phyloP scores from a whole-genome alignment of 2,329 filamentous ascomycete species.

The Botrytis medusae region DNA sequence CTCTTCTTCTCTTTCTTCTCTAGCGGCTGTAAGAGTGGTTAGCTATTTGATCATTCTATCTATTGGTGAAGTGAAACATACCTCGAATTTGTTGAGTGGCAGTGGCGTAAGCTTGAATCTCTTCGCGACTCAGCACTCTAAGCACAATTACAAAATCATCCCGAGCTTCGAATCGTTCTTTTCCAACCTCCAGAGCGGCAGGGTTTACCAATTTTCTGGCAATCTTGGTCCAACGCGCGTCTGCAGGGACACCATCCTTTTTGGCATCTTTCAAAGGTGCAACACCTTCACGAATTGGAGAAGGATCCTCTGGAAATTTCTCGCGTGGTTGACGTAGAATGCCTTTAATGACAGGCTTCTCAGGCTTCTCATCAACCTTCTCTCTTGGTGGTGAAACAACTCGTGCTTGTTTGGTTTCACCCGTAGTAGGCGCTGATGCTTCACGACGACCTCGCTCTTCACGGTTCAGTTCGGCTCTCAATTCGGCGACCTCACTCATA shows the following conservation, averaged over 20 bases:
- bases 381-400: constrained; percentile 69
- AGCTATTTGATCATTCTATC: background rate
- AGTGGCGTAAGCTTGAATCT: constrained; percentile 83
- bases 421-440: constrained; percentile 23
- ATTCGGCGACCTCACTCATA: constrained; percentile 32
- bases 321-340: constrained; percentile 81
- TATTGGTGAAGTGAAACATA: constrained; percentile 44
- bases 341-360: constrained; percentile 58
- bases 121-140: constrained; percentile 80
- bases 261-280: constrained; percentile 89
- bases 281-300: constrained; percentile 83
- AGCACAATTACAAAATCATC: constrained; percentile 92
- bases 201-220: constrained; percentile 86
- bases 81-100: constrained; percentile 80
- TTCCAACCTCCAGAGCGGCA: constrained; percentile 78
- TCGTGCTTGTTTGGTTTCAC: constrained; percentile 43
- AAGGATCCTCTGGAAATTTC: constrained; percentile 83
- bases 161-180: constrained; percentile 89
- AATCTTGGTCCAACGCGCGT: constrained; percentile 92
- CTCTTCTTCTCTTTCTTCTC: constrained; percentile 40
- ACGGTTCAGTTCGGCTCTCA: constrained; percentile 31
- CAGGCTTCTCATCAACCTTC: constrained; percentile 63
- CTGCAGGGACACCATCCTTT: constrained; percentile 71
- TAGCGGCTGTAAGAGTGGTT: constrained; percentile 27
- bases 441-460: constrained; percentile 31